Conservation (phyloP, 805 yeast species). For the Candida cerambycidarum region DNA sequence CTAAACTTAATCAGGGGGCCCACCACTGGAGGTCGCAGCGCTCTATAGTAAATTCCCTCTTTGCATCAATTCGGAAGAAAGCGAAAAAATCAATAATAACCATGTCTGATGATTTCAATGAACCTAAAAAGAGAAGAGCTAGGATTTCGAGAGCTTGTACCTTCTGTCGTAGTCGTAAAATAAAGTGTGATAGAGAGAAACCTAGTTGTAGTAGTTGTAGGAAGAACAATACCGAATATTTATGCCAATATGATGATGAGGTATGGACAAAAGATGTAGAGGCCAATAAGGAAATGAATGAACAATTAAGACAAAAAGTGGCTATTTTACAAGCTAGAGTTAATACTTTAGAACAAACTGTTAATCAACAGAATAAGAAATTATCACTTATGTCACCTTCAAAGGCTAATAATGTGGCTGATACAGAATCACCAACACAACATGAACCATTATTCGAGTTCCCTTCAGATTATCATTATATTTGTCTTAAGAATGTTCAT, state of each 20-base stretch:
- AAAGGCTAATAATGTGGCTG: not conserved
- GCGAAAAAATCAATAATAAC: too few relatives aligned
- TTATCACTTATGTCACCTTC: not conserved
- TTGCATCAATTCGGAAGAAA: too few relatives aligned
- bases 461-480: not conserved
- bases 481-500: not conserved
- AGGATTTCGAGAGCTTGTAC: conserved; percentile 21
- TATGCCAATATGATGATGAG: not conserved
- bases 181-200: conserved; percentile 35
- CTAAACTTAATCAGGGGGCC: too few relatives aligned
- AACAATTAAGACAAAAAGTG: not conserved
- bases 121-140: conserved; percentile 1
- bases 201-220: conserved; percentile 36
- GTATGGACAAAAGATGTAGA: not conserved
- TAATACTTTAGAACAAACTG: not conserved
- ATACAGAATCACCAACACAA: not conserved
- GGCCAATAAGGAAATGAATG: conserved; percentile 1
- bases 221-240: conserved; percentile 22
- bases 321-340: not conserved
- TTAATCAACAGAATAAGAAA: not conserved
- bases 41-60: too few relatives aligned
- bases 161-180: conserved; percentile 37
- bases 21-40: too few relatives aligned
- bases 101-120: not conserved
- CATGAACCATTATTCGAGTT: not conserved